Base-by-base conservation (phyloP, 2,329 filamentous ascomycete genomes). In the Alternaria sp. region DNA sequence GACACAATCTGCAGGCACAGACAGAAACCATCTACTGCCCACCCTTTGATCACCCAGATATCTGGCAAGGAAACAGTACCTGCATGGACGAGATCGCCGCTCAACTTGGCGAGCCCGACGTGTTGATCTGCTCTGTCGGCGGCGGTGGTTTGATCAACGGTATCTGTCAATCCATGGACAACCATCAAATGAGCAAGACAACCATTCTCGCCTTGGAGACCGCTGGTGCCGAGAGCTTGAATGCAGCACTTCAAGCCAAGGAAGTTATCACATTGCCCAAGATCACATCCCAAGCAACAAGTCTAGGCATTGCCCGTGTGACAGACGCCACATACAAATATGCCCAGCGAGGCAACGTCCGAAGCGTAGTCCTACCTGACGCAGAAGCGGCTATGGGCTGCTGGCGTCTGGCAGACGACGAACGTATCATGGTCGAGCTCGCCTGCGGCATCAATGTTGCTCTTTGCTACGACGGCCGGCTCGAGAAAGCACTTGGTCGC, bases 401-500 rank as follows among this genome's bases (percentile, higher is more conserved):
- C 55, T 88, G 90, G 71, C 84, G 87, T 25, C 89, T 97, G 63
- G 90, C 92, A 10, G 91, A 97, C 66, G 93, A 97, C 62, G 92
- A 94, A 69, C 83, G 91, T 27, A 81, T 94, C 58, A 82, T 97
- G 59, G 92, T 97, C 3, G 94, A 98, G 81, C 83, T 90, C 36
- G 89, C 93, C 0, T 97, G 94, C 76, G 93, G 94, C 1, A 93
- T 94, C 6, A 91, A 90, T 54, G 80, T 97, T 12, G 92, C 90
- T 1, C 77, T 87, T 3, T 88, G 84, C 60, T 93, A 92, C 71
- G 86, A 86, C 41, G 88, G 86, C 0, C 78, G 85, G 41, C 74
- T 96, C 71, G 85, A 89, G 72, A 82, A 84, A 68, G 80, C 76
- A 2, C 68, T 87, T 10, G 80, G 93, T 0, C 87, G 90, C 32